These are phyloP conservation scores for Exutisphaerella laricina DNA, from an alignment of 2,329 filamentous ascomycete species.

Conservation along the genomic window DNA sequence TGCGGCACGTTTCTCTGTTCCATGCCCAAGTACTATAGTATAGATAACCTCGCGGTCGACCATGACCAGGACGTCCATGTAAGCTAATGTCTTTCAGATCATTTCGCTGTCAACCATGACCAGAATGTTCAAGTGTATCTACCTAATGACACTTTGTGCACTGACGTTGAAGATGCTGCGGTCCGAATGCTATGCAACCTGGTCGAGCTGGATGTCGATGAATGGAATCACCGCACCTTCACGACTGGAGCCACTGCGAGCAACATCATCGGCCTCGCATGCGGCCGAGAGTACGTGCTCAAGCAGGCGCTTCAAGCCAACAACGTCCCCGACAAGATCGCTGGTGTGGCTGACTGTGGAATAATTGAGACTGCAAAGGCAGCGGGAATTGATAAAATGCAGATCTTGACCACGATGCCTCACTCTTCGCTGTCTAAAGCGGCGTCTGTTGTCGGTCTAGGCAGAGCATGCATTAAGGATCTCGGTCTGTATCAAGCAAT, in stretches of 20 bases:
- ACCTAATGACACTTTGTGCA: constrained; percentile 66
- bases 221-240: constrained; percentile 71
- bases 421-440: constrained; percentile 84
- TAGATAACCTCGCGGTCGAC: no score
- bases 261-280: constrained; percentile 61
- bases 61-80: no score
- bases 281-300: constrained; percentile 65
- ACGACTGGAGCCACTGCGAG: constrained; percentile 66
- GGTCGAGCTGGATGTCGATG: constrained; percentile 51
- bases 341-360: constrained; percentile 62
- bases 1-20: no score
- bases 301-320: constrained; percentile 37
- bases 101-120: constrained; percentile 73
- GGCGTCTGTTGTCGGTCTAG: constrained; percentile 74
- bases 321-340: constrained; percentile 13
- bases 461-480: constrained; percentile 61
- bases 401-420: constrained; percentile 72
- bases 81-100: no score
- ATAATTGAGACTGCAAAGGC: constrained; percentile 59
- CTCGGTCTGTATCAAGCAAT: constrained; percentile 52
- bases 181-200: constrained; percentile 64
- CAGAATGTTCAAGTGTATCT: constrained; percentile 83
- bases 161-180: constrained; percentile 68
- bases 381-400: constrained; percentile 62
- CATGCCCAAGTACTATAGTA: no score